phyloP scores from a whole-genome alignment of 75 land plant genomes.

The Azolla pinnata region DNA sequence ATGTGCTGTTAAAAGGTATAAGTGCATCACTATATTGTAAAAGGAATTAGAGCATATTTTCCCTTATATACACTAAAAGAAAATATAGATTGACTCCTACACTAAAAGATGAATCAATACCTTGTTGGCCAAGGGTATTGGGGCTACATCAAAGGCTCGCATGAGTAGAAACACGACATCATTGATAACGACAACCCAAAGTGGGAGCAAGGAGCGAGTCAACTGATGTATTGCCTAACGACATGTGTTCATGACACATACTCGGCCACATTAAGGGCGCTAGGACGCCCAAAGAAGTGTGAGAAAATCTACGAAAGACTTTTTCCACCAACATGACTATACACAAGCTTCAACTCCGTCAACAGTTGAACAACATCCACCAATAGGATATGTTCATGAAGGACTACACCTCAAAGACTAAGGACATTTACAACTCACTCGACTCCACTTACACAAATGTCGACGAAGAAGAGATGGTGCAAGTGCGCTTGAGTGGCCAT shows the following conservation, averaged over 20 bases:
- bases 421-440: neutral
- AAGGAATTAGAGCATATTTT: too few relatives aligned
- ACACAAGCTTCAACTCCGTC: neutral
- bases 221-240: neutral
- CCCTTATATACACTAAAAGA: too few relatives aligned
- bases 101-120: neutral
- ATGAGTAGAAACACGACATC: neutral
- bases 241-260: neutral
- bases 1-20: too few relatives aligned
- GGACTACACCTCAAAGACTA: neutral
- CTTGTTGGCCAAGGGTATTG: neutral
- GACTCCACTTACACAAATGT: neutral
- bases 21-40: too few relatives aligned
- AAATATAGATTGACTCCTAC: too few relatives aligned
- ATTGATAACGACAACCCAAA: neutral
- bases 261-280: neutral
- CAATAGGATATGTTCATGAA: neutral
- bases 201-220: neutral
- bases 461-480: neutral
- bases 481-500: neutral
- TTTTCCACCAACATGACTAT: neutral
- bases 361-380: neutral
- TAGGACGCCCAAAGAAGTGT: neutral
- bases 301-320: neutral
- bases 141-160: neutral